phyloP scores from a whole-genome alignment of 495 filamentous ascomycete species.

The Neurospora hispaniola region DNA sequence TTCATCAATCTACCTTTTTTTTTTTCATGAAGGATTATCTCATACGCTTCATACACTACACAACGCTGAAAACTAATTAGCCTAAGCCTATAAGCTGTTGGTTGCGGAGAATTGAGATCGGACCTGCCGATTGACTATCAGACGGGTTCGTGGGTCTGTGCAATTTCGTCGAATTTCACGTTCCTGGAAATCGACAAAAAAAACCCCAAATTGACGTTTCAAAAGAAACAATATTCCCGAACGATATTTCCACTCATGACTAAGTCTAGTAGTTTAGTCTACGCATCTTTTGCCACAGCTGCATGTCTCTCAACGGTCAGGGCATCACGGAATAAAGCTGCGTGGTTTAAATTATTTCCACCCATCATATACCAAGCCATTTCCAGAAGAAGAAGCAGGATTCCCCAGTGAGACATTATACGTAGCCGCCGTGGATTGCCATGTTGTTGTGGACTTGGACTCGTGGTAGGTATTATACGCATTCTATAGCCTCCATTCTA shows the following conservation, averaged over 20 bases:
- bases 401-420: not conserved
- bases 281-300: no score
- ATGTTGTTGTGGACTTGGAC: not conserved
- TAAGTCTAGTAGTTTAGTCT: no score
- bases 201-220: not conserved
- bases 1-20: no score
- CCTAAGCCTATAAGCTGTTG: not conserved
- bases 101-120: not conserved
- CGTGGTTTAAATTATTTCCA: not conserved
- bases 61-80: no score
- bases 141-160: not conserved
- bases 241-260: no score
- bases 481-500: not conserved
- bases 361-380: not conserved
- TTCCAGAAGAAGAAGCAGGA: not conserved
- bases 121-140: not conserved
- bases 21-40: no score
- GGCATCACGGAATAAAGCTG: no score
- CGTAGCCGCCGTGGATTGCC: not conserved
- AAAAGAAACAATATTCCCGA: no score
- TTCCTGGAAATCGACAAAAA: not conserved
- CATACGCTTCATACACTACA: no score
- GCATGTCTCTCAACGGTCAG: no score
- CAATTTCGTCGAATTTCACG: not conserved
- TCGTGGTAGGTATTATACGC: not conserved